Evolutionary conservation across 108 stramenopile genomes (phyloP).

Genomic region (Pseudonitzschia multistriata): DNA sequence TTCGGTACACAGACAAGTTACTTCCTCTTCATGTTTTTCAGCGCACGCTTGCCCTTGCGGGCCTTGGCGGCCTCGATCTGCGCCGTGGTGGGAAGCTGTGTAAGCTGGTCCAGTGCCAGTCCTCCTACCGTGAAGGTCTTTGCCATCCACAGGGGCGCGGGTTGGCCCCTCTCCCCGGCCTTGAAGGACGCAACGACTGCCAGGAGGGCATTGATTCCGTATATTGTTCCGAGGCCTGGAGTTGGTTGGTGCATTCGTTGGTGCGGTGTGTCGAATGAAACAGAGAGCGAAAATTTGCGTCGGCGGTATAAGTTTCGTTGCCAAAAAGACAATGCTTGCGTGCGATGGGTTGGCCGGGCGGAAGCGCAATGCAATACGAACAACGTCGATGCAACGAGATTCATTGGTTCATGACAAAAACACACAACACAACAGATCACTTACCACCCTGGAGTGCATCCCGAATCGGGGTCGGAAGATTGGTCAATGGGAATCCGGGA

Average conservation of each 20-base stretch:
- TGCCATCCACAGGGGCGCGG: slow-evolving; percentile 58
- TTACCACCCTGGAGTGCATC: slow-evolving; percentile 77
- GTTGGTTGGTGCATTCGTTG: background rate
- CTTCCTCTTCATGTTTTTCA: slow-evolving; percentile 46
- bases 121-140: slow-evolving; percentile 85
- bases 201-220: slow-evolving; percentile 66
- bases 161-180: slow-evolving; percentile 68
- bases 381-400: background rate
- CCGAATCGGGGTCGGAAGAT: slow-evolving; percentile 75
- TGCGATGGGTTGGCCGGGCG: too few relatives aligned
- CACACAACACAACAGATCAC: slow-evolving; percentile 12
- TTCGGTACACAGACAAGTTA: too few relatives aligned
- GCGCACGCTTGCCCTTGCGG: slow-evolving; percentile 44
- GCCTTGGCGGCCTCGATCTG: slow-evolving; percentile 39
- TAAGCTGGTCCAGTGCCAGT: slow-evolving; percentile 83
- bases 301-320: background rate
- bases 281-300: background rate
- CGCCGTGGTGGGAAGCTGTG: slow-evolving; percentile 73
- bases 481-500: slow-evolving; percentile 88
- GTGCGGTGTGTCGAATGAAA: background rate
- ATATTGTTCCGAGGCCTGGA: slow-evolving; percentile 67
- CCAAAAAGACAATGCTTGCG: slow-evolving; percentile 1
- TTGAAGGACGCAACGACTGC: slow-evolving; percentile 73
- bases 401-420: background rate
- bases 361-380: background rate